Evolutionary conservation across 176 grass and related monocot species (phyloP).

Genomic region (Phoenix roebelenii): DNA sequence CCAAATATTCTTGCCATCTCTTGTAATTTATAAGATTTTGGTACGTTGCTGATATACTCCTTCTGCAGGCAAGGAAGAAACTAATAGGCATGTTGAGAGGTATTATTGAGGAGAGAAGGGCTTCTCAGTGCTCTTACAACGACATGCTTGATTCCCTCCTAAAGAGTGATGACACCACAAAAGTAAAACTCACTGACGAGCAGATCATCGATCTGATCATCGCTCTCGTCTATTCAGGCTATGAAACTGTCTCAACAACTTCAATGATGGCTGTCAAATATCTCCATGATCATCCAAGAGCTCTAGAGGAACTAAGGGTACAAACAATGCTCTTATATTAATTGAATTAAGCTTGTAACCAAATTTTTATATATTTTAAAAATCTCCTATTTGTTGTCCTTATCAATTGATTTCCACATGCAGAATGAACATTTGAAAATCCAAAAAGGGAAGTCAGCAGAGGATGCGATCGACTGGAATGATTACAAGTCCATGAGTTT

Average conservation of each 20-base stretch:
- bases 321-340: slow-evolving; percentile 3
- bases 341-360: slow-evolving; percentile 1
- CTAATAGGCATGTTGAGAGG: slow-evolving; percentile 63
- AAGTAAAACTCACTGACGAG: slow-evolving; percentile 61
- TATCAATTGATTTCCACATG: not conserved
- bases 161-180: slow-evolving; percentile 30
- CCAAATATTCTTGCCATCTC: not conserved
- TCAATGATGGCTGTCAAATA: slow-evolving; percentile 98
- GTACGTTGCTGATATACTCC: slow-evolving; percentile 2
- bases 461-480: slow-evolving; percentile 53
- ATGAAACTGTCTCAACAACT: slow-evolving; percentile 89
- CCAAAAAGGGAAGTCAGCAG: slow-evolving; percentile 36
- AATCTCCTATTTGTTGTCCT: too few relatives aligned
- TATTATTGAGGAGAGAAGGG: slow-evolving; percentile 51
- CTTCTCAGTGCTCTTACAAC: slow-evolving; percentile 24
- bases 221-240: slow-evolving; percentile 86
- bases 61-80: slow-evolving; percentile 72
- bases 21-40: not conserved
- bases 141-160: slow-evolving; percentile 77
- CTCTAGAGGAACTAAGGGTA: slow-evolving; percentile 80
- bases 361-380: too few relatives aligned
- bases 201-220: slow-evolving; percentile 90
- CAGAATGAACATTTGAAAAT: slow-evolving; percentile 82
- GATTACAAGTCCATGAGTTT: slow-evolving; percentile 85
- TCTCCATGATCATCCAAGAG: slow-evolving; percentile 63